These are phyloP conservation scores for Xylariales sp. DNA, from an alignment of 2,329 filamentous ascomycete species.

Conservation along the genomic window DNA sequence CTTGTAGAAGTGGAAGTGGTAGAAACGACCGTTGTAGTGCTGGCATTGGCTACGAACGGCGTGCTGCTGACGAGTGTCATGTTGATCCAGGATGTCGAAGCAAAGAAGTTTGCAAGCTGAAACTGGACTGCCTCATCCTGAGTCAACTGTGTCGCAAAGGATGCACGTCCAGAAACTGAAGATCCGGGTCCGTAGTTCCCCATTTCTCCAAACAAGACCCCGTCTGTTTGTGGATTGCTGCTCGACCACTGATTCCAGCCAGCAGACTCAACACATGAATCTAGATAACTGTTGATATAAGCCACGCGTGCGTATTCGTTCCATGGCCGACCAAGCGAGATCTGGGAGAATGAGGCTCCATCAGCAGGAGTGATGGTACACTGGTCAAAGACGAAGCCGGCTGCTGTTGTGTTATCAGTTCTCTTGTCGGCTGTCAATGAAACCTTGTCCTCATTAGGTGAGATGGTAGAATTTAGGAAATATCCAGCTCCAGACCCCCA, in stretches of 20 bases:
- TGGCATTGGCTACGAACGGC: background rate
- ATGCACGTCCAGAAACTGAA: slow-evolving; percentile 43
- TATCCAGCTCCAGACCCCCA: slow-evolving; percentile 37
- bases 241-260: slow-evolving; percentile 56
- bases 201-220: slow-evolving; percentile 56
- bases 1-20: background rate
- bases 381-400: slow-evolving; percentile 37
- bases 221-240: slow-evolving; percentile 37
- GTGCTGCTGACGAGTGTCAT: slow-evolving; percentile 15
- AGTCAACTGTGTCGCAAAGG: slow-evolving; percentile 30
- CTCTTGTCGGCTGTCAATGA: slow-evolving; percentile 31
- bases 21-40: background rate
- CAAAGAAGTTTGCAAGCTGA: slow-evolving; percentile 34
- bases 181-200: slow-evolving; percentile 54
- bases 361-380: slow-evolving; percentile 34
- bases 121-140: slow-evolving; percentile 30
- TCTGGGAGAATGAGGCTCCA: slow-evolving; percentile 34
- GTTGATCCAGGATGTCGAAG: slow-evolving; percentile 34
- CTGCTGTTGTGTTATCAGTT: slow-evolving; percentile 28
- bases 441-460: slow-evolving; percentile 24
- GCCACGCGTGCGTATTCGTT: slow-evolving; percentile 39
- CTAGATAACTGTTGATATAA: slow-evolving; percentile 44
- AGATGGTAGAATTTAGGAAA: slow-evolving; percentile 30
- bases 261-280: slow-evolving; percentile 50
- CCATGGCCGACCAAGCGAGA: slow-evolving; percentile 47